Evolutionary conservation across 2,329 filamentous ascomycete genomes (phyloP).

Genomic region (Clarireedia hainanense): DNA sequence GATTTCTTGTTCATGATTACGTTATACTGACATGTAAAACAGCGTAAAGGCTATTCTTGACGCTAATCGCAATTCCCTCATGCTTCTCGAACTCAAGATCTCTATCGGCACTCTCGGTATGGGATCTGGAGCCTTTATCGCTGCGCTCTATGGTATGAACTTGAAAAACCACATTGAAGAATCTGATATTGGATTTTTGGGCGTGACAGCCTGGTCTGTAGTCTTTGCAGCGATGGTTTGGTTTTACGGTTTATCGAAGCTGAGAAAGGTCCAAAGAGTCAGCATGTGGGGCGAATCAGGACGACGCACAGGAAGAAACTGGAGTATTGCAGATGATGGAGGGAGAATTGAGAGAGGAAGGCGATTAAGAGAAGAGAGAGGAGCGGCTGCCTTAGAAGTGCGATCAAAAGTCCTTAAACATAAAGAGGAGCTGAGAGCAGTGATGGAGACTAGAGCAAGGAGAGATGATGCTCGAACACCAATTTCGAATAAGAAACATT

Average conservation of each 20-base stretch:
- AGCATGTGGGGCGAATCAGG: constrained; percentile 57
- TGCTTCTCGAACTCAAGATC: constrained; percentile 95
- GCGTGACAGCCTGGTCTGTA: constrained; percentile 63
- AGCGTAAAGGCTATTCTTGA: constrained; percentile 95
- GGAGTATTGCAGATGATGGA: constrained; percentile 23
- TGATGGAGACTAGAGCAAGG: constrained; percentile 8
- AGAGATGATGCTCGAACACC: neutral
- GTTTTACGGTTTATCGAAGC: constrained; percentile 73
- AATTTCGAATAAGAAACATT: no score
- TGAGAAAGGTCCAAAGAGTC: constrained; percentile 79
- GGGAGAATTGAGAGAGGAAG: constrained; percentile 19
- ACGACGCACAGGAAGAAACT: constrained; percentile 20
- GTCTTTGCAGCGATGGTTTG: constrained; percentile 70
- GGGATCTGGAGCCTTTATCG: constrained; percentile 88
- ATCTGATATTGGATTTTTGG: constrained; percentile 74
- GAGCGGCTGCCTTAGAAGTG: constrained; percentile 14
- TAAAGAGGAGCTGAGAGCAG: neutral
- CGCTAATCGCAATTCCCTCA: constrained; percentile 94
- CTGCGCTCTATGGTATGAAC: constrained; percentile 99
- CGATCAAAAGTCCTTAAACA: neutral
- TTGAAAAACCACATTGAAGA: constrained; percentile 98
- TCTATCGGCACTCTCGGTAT: constrained; percentile 92
- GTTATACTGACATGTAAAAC: neutral
- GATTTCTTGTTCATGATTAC: neutral
- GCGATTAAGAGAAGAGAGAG: constrained; percentile 21